Conservation (phyloP, 2,329 filamentous ascomycete species). For the Oidium heveae region DNA sequence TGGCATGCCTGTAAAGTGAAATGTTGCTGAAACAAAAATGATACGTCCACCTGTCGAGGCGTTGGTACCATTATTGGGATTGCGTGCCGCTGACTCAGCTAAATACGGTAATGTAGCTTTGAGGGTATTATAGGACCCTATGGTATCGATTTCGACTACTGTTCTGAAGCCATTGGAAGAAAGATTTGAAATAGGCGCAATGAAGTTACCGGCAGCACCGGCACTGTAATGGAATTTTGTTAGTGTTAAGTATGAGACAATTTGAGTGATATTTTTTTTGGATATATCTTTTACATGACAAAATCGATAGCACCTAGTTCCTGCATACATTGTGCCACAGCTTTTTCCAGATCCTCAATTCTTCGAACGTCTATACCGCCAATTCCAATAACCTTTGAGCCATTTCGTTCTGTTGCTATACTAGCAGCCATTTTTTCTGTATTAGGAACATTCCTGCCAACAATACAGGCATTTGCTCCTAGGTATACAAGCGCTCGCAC, state of each 20-base stretch:
- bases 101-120: slow-evolving; percentile 77
- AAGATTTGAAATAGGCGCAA: slow-evolving; percentile 60
- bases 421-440: slow-evolving; percentile 59
- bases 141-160: slow-evolving; percentile 86
- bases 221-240: slow-evolving; percentile 26
- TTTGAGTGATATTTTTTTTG: too few relatives aligned
- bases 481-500: slow-evolving; percentile 76
- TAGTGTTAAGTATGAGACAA: too few relatives aligned
- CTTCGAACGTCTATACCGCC: slow-evolving; percentile 58
- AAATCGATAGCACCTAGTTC: slow-evolving; percentile 80
- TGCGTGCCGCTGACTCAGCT: slow-evolving; percentile 39
- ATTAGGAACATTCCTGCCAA: slow-evolving; percentile 74
- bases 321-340: slow-evolving; percentile 53
- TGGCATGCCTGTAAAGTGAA: slow-evolving; percentile 72
- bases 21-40: slow-evolving; percentile 69
- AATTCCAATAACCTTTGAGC: slow-evolving; percentile 68
- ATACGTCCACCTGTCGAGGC: slow-evolving; percentile 48
- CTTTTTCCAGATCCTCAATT: slow-evolving; percentile 41
- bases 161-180: slow-evolving; percentile 79
- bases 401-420: slow-evolving; percentile 53
- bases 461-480: slow-evolving; percentile 80
- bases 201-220: slow-evolving; percentile 86
- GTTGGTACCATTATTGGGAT: slow-evolving; percentile 31
- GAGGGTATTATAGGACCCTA: slow-evolving; percentile 84
- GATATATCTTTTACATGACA: slow-evolving; percentile 40